A percentile compares a stretch with the other conserved stretches of the same genome.
phyloP scores from a whole-genome alignment of 257 asterid species.

The Solanum chaucha region DNA sequence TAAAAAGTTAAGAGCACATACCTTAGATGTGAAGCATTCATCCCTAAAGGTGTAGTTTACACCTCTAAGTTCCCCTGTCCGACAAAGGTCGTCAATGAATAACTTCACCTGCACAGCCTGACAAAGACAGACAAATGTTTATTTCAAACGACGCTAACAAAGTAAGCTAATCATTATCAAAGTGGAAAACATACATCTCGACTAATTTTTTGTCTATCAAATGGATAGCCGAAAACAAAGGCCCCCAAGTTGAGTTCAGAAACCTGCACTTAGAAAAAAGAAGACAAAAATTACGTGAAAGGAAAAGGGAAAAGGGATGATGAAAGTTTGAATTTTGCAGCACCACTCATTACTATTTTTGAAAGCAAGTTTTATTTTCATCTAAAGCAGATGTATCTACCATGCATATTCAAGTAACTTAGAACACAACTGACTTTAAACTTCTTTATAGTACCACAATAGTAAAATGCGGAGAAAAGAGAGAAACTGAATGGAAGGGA shows the following conservation, averaged over 20 bases:
- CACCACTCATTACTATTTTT: neutral
- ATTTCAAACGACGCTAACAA: neutral
- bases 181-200: slow-evolving; percentile 23
- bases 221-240: slow-evolving; percentile 62
- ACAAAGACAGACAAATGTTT: neutral
- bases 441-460: neutral
- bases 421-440: neutral
- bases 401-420: neutral
- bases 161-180: neutral
- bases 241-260: slow-evolving; percentile 49
- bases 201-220: slow-evolving; percentile 28
- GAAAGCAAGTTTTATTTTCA: neutral
- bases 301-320: neutral
- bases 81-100: slow-evolving; percentile 50
- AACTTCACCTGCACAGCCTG: slow-evolving; percentile 70
- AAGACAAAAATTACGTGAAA: neutral
- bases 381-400: neutral
- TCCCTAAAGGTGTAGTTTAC: slow-evolving; percentile 73
- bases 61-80: slow-evolving; percentile 61
- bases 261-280: slow-evolving; percentile 31
- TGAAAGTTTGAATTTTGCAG: neutral
- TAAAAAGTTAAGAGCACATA: slow-evolving; percentile 6
- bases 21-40: slow-evolving; percentile 84
- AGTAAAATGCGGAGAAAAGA: neutral
- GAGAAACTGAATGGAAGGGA: neutral